Evolutionary conservation across 1,284 basidiomycete genomes (phyloP).

Genomic region (Boletus sp.): DNA sequence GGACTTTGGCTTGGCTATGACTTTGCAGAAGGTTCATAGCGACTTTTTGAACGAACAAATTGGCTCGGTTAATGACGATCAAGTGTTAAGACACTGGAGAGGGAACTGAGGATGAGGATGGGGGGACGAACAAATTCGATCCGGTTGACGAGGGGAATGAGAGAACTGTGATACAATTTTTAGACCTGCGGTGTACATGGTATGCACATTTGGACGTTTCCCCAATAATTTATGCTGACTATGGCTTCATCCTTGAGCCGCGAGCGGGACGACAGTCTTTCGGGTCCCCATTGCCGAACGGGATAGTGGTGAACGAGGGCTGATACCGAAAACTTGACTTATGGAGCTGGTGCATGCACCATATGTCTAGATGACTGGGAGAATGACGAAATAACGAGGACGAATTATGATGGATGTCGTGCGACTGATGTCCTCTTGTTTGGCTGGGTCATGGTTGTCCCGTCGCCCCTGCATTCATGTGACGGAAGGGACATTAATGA

Average conservation of each 20-base stretch:
- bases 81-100: neutral
- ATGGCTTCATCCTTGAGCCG: constrained; percentile 17
- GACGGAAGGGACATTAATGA: neutral
- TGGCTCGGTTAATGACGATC: neutral
- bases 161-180: neutral
- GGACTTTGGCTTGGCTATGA: neutral
- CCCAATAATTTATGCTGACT: constrained; percentile 10
- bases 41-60: neutral
- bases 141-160: neutral
- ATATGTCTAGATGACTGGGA: neutral
- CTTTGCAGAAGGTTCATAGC: constrained; percentile 3
- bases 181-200: neutral
- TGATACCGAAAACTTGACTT: neutral
- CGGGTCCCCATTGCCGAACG: neutral
- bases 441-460: constrained; percentile 2
- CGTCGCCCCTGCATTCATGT: neutral
- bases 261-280: neutral
- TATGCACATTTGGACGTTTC: neutral
- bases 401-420: neutral
- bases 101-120: neutral
- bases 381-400: too few species aligned
- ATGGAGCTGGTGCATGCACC: neutral
- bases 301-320: neutral
- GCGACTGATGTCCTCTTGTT: neutral
- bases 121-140: neutral